phyloP scores from a whole-genome alignment of 805 yeast species.

The Maudiozyma bulderi region DNA sequence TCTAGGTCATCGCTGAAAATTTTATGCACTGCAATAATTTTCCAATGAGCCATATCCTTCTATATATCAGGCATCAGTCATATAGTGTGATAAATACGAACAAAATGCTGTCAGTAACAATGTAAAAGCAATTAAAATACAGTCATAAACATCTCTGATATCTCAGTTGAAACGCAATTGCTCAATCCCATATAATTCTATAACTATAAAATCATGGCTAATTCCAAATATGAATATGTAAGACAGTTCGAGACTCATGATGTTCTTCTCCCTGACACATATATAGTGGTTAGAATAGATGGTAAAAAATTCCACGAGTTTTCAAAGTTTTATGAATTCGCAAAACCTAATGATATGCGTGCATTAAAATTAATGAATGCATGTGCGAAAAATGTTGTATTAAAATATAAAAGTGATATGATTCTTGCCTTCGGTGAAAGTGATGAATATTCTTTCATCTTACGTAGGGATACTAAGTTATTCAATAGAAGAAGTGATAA shows the following conservation, averaged over 20 bases:
- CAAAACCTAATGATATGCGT: slow-evolving; percentile 75
- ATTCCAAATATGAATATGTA: slow-evolving; percentile 82
- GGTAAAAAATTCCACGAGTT: slow-evolving; percentile 92
- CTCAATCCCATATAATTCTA: too few species aligned
- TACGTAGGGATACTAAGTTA: slow-evolving; percentile 51
- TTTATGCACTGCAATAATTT: too few species aligned
- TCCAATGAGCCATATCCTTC: too few species aligned
- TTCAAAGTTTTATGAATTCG: slow-evolving; percentile 61
- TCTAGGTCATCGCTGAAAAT: too few species aligned
- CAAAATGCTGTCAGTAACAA: too few species aligned
- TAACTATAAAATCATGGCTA: slow-evolving; percentile 46
- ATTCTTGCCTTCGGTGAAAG: slow-evolving; percentile 86
- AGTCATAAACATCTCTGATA: too few species aligned
- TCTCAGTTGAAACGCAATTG: too few species aligned
- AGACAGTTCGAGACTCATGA: slow-evolving; percentile 69
- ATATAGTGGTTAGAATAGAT: slow-evolving; percentile 78
- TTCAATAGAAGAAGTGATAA: slow-evolving; percentile 80
- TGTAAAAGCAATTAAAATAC: too few species aligned
- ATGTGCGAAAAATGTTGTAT: slow-evolving; percentile 60
- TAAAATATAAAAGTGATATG: slow-evolving; percentile 57
- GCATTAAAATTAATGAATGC: slow-evolving; percentile 77
- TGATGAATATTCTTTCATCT: slow-evolving; percentile 83
- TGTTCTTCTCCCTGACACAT: slow-evolving; percentile 64
- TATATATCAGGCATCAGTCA: too few species aligned
- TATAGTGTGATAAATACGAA: too few species aligned